These are phyloP conservation scores for Neofusicoccum umdonicola DNA, from an alignment of 2,329 filamentous ascomycete species.

Conservation along the genomic window DNA sequence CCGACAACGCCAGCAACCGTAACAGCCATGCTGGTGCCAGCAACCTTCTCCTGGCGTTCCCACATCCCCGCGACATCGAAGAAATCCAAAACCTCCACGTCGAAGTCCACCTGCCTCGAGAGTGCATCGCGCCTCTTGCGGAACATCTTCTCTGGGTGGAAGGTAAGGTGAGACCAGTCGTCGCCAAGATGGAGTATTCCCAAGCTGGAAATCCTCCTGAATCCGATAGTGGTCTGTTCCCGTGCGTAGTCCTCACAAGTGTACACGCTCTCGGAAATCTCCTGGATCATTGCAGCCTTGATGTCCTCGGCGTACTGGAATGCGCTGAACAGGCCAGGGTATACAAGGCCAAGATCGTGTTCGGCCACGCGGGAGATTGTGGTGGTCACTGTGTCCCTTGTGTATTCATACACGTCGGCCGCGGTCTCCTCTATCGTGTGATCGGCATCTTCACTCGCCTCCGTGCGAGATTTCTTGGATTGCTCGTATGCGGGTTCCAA, in stretches of 20 bases:
- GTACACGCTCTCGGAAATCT: slow-evolving; percentile 75
- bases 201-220: slow-evolving; percentile 83
- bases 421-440: slow-evolving; percentile 80
- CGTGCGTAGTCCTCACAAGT: slow-evolving; percentile 86
- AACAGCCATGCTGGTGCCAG: slow-evolving; percentile 90
- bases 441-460: slow-evolving; percentile 80
- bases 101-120: slow-evolving; percentile 80
- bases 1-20: slow-evolving; percentile 87
- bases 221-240: slow-evolving; percentile 71
- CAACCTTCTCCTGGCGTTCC: slow-evolving; percentile 90
- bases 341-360: slow-evolving; percentile 75
- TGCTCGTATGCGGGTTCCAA: slow-evolving; percentile 84
- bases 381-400: slow-evolving; percentile 69
- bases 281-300: slow-evolving; percentile 85
- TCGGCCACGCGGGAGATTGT: slow-evolving; percentile 77
- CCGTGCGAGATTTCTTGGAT: slow-evolving; percentile 73
- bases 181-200: slow-evolving; percentile 86
- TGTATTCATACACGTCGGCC: slow-evolving; percentile 80
- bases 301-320: slow-evolving; percentile 93
- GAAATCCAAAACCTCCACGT: slow-evolving; percentile 89
- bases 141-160: slow-evolving; percentile 94
- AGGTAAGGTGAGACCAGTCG: slow-evolving; percentile 73
- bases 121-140: slow-evolving; percentile 75
- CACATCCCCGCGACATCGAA: slow-evolving; percentile 80
- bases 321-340: slow-evolving; percentile 78